Percentiles rank a stretch among this genome's conserved stretches.
Conservation (phyloP, 1,284 basidiomycete genomes). For the Tetrapyrgos nigripes region DNA sequence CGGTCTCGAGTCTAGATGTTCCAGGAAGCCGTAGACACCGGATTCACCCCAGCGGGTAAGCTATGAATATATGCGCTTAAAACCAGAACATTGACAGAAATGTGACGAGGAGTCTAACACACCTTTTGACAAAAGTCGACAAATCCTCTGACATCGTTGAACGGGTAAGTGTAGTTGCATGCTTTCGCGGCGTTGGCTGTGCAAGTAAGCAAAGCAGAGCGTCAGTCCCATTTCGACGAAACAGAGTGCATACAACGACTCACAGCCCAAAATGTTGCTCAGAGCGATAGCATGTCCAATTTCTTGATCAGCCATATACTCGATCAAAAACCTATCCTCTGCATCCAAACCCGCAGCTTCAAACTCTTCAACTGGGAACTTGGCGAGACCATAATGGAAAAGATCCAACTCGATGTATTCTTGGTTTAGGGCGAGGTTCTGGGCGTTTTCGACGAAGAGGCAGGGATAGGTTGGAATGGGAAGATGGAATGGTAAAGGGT, state of each 20-base stretch:
- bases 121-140: constrained; percentile 68
- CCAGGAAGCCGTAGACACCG: constrained; percentile 66
- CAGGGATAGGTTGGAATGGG: not conserved
- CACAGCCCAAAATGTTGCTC: constrained; percentile 54
- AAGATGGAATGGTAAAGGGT: constrained; percentile 1
- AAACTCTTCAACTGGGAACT: constrained; percentile 63
- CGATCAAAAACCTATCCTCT: constrained; percentile 58
- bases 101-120: not conserved
- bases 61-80: constrained; percentile 19
- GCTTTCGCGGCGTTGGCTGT: constrained; percentile 46
- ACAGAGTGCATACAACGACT: constrained; percentile 10
- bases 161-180: constrained; percentile 70
- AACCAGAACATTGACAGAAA: not conserved
- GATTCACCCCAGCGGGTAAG: constrained; percentile 65
- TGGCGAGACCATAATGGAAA: constrained; percentile 63
- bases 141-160: constrained; percentile 64
- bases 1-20: constrained; percentile 66
- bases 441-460: not conserved
- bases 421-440: constrained; percentile 65
- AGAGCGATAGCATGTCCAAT: constrained; percentile 58
- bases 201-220: constrained; percentile 5
- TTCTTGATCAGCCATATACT: constrained; percentile 68
- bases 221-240: not conserved
- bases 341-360: constrained; percentile 59
- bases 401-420: constrained; percentile 69